Base-by-base conservation (phyloP, 495 filamentous ascomycete species). In the Terfezia claveryi region DNA sequence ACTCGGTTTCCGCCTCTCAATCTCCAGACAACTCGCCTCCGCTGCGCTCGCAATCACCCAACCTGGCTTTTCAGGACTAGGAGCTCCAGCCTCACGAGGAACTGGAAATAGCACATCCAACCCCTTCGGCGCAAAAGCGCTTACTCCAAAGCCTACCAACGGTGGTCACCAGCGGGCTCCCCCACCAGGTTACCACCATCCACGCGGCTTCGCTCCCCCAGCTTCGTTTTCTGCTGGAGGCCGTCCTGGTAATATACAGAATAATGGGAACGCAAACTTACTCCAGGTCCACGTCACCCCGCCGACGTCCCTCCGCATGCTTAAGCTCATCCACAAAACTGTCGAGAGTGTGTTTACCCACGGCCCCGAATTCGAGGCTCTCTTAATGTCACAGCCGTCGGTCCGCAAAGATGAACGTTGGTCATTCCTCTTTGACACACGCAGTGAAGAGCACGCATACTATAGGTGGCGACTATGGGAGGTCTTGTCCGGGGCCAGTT, bases 381-480 rank as follows among this genome's bases (percentile, higher is more conserved):
- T 93, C 1, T 76, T 99, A 3, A 95, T 96, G 91, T 81, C 76
- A 38, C 73, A 81, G 16, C 79, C 78, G 0, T 78, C 82, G 38
- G 82, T 95, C 2, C 84, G 89, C 58, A 72, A 68, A 23, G 83
- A 94, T 38, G 82, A 89, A 60, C 87, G 81, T 63, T 99, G 87
- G 80, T 83, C 86, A 0, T 99, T 86, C 83, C 67, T 99, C 4
- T 99, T 83, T 81, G 83, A 99, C 67, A 73, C 89, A 32, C 74
- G 85, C 51, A 86, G 83, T 60, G 68, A 78, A 52, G 81, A 80
- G 8, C 85, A 83, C 8, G 75, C 88, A 5, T 95, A 83, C 70
- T 95, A 94, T 67, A 78, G 88, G 14, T 95, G 85, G 83, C 81
- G 84, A 52, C 62, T 95, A 54, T 95, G 85, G 87, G 78, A 87